A percentile compares a stretch with the other conserved stretches of the same genome.
These are phyloP conservation scores for Fusarium citri DNA, from an alignment of 2,329 filamentous ascomycete genomes.

Conservation along the genomic window DNA sequence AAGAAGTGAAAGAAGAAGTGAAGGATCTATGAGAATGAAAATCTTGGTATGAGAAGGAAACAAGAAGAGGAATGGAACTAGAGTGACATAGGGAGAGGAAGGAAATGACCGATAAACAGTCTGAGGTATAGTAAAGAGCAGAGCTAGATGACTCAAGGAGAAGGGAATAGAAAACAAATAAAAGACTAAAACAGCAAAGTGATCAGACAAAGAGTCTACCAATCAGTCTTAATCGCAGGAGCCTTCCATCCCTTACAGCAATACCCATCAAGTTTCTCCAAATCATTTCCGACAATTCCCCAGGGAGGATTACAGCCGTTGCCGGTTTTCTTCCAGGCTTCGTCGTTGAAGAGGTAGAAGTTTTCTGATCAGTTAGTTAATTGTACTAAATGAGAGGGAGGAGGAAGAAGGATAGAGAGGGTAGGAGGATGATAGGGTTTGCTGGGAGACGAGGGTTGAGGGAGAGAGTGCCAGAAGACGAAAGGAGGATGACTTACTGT, in stretches of 20 bases:
- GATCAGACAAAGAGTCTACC: background rate
- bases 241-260: conserved; percentile 29
- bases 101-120: background rate
- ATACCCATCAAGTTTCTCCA: conserved; percentile 23
- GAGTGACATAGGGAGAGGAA: too few species aligned
- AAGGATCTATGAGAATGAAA: background rate
- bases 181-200: too few species aligned
- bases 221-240: background rate
- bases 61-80: background rate
- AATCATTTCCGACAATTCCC: conserved; percentile 19
- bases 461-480: too few species aligned
- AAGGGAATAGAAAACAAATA: background rate
- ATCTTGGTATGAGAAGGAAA: background rate
- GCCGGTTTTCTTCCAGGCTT: conserved; percentile 1
- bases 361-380: conserved; percentile 1
- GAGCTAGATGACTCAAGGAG: background rate
- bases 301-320: conserved; percentile 35
- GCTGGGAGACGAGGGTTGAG: too few species aligned
- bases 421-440: too few species aligned
- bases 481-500: conserved; percentile 11
- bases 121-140: background rate
- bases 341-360: conserved; percentile 33
- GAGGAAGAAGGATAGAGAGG: too few species aligned
- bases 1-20: background rate
- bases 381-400: rapidly evolving